Evolutionary conservation across 2,329 filamentous ascomycete genomes (phyloP).

Genomic region (Bipolaris cookei): DNA sequence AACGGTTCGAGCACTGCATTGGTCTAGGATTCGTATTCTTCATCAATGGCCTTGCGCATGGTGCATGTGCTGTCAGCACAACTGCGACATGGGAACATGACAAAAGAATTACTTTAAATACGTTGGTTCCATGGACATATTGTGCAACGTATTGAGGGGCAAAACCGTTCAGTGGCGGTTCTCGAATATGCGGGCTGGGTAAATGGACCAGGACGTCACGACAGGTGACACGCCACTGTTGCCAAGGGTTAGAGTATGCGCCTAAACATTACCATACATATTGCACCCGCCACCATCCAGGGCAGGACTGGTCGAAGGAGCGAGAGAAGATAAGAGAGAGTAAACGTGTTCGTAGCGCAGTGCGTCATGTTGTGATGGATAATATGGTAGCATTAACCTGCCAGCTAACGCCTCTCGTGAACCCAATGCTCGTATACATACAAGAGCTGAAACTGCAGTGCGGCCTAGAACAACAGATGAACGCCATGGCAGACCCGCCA

Average conservation of each 20-base stretch:
- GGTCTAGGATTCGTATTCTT: constrained; percentile 33
- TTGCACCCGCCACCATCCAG: not conserved
- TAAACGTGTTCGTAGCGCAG: not conserved
- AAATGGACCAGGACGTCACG: constrained; percentile 14
- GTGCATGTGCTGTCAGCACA: constrained; percentile 1
- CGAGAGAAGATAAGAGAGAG: not conserved
- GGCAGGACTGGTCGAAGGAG: not conserved
- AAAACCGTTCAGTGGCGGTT: constrained; percentile 5
- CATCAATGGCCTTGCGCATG: constrained; percentile 35
- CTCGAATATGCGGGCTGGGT: constrained; percentile 14
- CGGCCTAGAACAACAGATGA: not conserved
- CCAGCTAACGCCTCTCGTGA: not conserved
- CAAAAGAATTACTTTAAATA: too few relatives aligned
- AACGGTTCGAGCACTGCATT: constrained; percentile 11
- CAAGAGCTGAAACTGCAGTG: constrained; percentile 1
- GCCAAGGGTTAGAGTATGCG: not conserved
- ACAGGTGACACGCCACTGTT: not conserved
- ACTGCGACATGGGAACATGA: constrained; percentile 2
- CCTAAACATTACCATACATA: not conserved
- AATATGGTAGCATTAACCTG: not conserved
- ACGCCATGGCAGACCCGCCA: constrained; percentile 1
- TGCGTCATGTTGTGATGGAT: not conserved
- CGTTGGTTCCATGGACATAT: too few relatives aligned
- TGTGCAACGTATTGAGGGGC: not conserved
- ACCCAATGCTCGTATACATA: not conserved